phyloP scores from a whole-genome alignment of 306 rosid genomes.

The Gastrolobium villosum region DNA sequence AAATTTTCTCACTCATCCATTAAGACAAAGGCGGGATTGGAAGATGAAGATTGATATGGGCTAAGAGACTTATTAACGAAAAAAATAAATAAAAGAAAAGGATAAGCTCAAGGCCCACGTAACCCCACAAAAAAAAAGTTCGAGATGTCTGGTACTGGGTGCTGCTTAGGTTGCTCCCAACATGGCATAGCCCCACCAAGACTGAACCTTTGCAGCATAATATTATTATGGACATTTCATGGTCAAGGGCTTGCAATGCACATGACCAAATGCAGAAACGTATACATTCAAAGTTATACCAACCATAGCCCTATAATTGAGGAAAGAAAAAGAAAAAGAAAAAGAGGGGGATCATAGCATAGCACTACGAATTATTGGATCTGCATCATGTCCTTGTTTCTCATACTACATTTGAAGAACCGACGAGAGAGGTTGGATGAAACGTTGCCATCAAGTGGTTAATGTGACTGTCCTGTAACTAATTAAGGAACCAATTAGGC shows the following conservation, averaged over 20 bases:
- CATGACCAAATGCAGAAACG: conserved; percentile 50
- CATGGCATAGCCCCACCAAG: conserved; percentile 46
- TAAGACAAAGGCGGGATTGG: not conserved
- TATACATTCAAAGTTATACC: conserved; percentile 44
- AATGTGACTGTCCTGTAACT: conserved; percentile 30
- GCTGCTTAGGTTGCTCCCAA: conserved; percentile 34
- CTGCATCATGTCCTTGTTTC: conserved; percentile 47
- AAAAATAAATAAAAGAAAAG: not conserved
- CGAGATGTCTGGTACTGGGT: conserved; percentile 7
- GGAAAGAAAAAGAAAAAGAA: conserved; percentile 44
- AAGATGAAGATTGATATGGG: conserved; percentile 33
- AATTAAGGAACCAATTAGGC: conserved; percentile 41
- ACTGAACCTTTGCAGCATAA: conserved; percentile 20
- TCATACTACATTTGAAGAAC: conserved; percentile 46
- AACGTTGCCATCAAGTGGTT: conserved; percentile 41
- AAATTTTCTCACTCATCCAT: too few relatives aligned
- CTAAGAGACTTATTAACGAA: conserved; percentile 22
- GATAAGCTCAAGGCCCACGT: conserved; percentile 17
- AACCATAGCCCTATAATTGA: conserved; percentile 52
- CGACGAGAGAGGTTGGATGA: conserved; percentile 42
- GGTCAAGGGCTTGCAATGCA: conserved; percentile 46
- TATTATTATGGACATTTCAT: conserved; percentile 32
- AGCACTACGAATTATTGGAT: conserved; percentile 14
- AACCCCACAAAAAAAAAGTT: not conserved
- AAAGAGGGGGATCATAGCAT: not conserved